Base-by-base conservation (phyloP, 148 eudicot species). In the Rhododendron ovatum region DNA sequence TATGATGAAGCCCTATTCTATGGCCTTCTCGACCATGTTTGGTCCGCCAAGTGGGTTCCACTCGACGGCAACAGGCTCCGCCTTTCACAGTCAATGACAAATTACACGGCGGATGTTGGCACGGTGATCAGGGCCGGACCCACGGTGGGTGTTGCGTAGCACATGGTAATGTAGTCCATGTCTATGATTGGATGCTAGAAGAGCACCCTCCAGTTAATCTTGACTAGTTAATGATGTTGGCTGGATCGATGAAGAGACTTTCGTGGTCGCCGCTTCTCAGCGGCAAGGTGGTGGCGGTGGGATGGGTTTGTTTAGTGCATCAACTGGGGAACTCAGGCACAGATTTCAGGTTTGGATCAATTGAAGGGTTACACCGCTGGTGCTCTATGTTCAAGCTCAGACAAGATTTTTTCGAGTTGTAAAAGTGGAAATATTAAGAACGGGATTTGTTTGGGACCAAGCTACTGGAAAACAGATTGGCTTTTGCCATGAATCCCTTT, bases 131-230 rank as follows among this genome's bases (percentile, higher is more conserved):
- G 98, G 0, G 99, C 92, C 0, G 91, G 95, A 0, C 96, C 98
- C 0, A 93, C 28, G 97, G 98, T 0, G 95, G 99, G 0, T 95
- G 98, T 50, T 93, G 94, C 75, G 98, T 95, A 15, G 99, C 96
- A 0, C 99, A 95, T 18, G 98, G 97, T n/a, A 94, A 91, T 61
- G 89, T 96, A 65, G 99, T 96, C n/a, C 96, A 95, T 57, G 96
- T 96, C 20, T 95, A 94, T 35, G 96, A 96, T 73, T 96, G 99
- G 99, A 91, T 87, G 90, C 37, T 96, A 0, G 90, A 94, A 65
- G 95, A 96, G 83, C 96, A 91, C 69, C 86, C 90, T 17, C 93
- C 99, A 5, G 86, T 95, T 24, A 93, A 90, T 67, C 90, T 95
- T 20, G 98, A 96, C 85, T 96, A 28, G 93, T 96, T 9, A 96